Base-by-base conservation (phyloP, 352 stramenopile genomes). In the Pythium sp. region DNA sequence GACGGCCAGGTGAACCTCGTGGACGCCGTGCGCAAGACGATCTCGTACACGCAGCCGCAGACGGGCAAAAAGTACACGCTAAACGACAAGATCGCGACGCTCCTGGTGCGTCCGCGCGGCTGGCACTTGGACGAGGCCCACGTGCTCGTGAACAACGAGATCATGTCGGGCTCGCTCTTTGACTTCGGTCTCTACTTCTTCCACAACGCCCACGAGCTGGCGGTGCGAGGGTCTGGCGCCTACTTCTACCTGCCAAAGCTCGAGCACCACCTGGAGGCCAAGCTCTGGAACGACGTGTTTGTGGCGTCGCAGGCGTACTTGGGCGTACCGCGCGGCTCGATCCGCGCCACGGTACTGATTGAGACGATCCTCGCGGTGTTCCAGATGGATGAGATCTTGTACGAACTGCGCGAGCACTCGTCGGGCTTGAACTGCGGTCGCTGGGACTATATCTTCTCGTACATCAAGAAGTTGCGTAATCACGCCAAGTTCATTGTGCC, bases 401-500 rank as follows among this genome's bases (percentile, higher is more conserved):
- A 98, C 74, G 95, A 98, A 76, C 81, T 99, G 57, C 89, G 92
- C 41, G 85, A 98, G 65, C 96, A 99, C 84, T 98, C 91, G 49
- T 85, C 95, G 32, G 97, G 96, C n/a, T 82, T 99, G 49, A 99
- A 99, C 80, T 98, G 95, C 70, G 97, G 97, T 32, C 91, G 96
- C 61, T 99, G 95, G 95, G 96, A 99, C 81, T 99, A 99, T 75
- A 95, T 98, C 53, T 99, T 99, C 76, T 98, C 90, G 38, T 98
- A 97, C 80, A 98, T 99, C 72, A 99, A 99, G 79, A 96, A 97
- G 78, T 88, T 98, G 58, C 93, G 94, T 72, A 91, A 92, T 72
- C 91, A 97, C 73, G 47, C 71, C n/a, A 80, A 95, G 76, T 98
- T 96, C 65, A 83, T 98, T 38, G 86, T 97, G 58, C 96, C 96